Conservation (phyloP, 83 land plant species). For the Picea abies region DNA sequence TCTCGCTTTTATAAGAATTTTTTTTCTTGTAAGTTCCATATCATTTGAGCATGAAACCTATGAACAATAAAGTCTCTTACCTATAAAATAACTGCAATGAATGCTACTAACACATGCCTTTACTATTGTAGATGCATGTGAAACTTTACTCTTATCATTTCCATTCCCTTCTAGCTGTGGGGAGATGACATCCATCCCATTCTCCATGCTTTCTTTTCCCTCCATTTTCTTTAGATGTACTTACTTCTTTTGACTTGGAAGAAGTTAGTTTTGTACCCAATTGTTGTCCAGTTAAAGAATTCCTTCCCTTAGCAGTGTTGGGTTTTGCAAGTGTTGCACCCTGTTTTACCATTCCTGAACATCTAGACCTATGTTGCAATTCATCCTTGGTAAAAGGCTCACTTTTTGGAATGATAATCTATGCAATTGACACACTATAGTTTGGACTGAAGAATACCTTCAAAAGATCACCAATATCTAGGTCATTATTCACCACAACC, state of each 20-base stretch:
- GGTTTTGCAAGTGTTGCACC: neutral
- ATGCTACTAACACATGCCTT: too few relatives aligned
- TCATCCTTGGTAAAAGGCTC: too few relatives aligned
- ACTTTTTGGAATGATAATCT: slow-evolving; percentile 90
- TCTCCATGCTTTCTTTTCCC: neutral
- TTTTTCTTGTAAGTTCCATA: too few relatives aligned
- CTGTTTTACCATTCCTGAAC: slow-evolving; percentile 13
- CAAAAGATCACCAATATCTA: slow-evolving; percentile 69
- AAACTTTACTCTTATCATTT: too few relatives aligned
- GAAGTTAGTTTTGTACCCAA: neutral
- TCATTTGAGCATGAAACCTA: too few relatives aligned
- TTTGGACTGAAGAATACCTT: slow-evolving; percentile 98
- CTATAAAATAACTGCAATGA: too few relatives aligned
- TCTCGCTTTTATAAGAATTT: too few relatives aligned
- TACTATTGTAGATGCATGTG: too few relatives aligned
- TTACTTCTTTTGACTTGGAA: slow-evolving; percentile 5
- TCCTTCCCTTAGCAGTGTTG: neutral
- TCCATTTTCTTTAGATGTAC: neutral
- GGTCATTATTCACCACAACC: slow-evolving; percentile 83
- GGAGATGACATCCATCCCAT: too few relatives aligned
- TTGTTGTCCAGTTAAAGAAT: neutral
- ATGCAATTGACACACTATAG: slow-evolving; percentile 94
- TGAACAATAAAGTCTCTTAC: too few relatives aligned
- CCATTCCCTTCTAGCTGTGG: too few relatives aligned
- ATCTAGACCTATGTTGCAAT: neutral